Conservation (phyloP, 192 early-diverging fungal species). For the Coemansia javaensis region DNA sequence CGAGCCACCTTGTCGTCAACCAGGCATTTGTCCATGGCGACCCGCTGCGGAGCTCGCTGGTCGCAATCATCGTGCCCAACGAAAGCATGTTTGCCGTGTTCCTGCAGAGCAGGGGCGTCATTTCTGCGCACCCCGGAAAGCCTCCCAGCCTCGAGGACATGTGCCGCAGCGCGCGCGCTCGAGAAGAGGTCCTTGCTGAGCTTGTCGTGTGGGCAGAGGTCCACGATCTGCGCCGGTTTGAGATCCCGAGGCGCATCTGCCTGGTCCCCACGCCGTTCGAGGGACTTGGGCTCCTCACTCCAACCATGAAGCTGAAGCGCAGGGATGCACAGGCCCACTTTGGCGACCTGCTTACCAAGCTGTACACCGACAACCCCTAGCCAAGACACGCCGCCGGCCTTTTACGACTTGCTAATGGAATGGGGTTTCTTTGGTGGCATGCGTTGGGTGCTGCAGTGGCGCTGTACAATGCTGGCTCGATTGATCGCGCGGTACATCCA, state of each 20-base stretch:
- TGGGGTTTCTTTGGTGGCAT: too few species aligned
- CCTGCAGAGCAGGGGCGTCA: conserved; percentile 14
- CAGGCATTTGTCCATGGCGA: conserved; percentile 81
- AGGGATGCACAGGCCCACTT: conserved; percentile 40
- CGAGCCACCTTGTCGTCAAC: conserved; percentile 56
- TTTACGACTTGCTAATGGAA: too few species aligned
- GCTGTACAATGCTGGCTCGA: too few species aligned
- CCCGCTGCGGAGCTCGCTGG: conserved; percentile 64
- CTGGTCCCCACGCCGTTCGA: conserved; percentile 67
- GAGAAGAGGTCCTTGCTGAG: conserved; percentile 47
- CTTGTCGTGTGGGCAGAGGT: conserved; percentile 54
- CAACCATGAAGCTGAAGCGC: conserved; percentile 64
- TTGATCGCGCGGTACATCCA: too few species aligned
- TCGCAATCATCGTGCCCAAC: conserved; percentile 75
- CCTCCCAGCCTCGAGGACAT: conserved; percentile 51
- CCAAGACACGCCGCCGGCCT: not conserved
- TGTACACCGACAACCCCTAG: conserved; percentile 47
- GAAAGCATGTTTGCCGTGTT: conserved; percentile 46
- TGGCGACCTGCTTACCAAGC: conserved; percentile 40
- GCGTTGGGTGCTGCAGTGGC: too few species aligned
- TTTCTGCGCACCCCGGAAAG: conserved; percentile 11
- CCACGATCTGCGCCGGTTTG: conserved; percentile 64
- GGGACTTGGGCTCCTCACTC: conserved; percentile 72
- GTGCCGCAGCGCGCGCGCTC: conserved; percentile 54
- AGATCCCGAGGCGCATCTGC: conserved; percentile 61